Conservation (phyloP, 352 stramenopile genomes). For the Elongisporangium undulatum region DNA sequence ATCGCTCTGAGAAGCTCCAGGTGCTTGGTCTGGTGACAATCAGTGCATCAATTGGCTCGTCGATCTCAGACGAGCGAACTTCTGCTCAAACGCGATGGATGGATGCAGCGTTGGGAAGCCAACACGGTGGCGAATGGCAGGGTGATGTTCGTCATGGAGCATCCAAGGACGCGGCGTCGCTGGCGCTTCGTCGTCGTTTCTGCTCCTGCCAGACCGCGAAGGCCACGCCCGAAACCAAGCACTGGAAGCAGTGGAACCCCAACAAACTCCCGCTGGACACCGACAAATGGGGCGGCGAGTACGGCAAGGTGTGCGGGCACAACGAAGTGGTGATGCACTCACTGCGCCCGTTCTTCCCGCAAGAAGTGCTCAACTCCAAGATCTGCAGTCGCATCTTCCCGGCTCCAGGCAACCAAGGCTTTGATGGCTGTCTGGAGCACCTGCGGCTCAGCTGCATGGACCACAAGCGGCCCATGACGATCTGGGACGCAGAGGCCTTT, state of each 20-base stretch:
- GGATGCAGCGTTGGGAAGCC: constrained; percentile 40
- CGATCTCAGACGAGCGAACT: constrained; percentile 48
- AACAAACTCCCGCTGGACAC: constrained; percentile 69
- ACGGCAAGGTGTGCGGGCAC: constrained; percentile 84
- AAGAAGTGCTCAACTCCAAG: constrained; percentile 87
- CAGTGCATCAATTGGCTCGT: constrained; percentile 49
- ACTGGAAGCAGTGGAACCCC: constrained; percentile 52
- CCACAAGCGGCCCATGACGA: constrained; percentile 47
- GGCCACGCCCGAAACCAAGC: neutral
- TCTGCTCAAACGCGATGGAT: constrained; percentile 84
- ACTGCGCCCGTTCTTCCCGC: constrained; percentile 79
- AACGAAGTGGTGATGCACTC: constrained; percentile 89
- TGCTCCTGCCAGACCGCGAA: constrained; percentile 15
- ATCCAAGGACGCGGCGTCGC: constrained; percentile 65
- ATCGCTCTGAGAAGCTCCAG: constrained; percentile 59
- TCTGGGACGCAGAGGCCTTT: constrained; percentile 85
- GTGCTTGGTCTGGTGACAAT: constrained; percentile 55
- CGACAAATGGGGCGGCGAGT: constrained; percentile 76
- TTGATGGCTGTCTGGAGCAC: constrained; percentile 88
- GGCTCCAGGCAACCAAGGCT: constrained; percentile 84
- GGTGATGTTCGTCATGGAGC: constrained; percentile 69
- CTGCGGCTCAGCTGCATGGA: constrained; percentile 56
- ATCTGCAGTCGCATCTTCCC: constrained; percentile 75
- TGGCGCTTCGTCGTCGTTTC: constrained; percentile 39
- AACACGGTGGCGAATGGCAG: constrained; percentile 58